These are phyloP conservation scores for Phytophthora sansomeana DNA, from an alignment of 352 stramenopile genomes.

Conservation along the genomic window DNA sequence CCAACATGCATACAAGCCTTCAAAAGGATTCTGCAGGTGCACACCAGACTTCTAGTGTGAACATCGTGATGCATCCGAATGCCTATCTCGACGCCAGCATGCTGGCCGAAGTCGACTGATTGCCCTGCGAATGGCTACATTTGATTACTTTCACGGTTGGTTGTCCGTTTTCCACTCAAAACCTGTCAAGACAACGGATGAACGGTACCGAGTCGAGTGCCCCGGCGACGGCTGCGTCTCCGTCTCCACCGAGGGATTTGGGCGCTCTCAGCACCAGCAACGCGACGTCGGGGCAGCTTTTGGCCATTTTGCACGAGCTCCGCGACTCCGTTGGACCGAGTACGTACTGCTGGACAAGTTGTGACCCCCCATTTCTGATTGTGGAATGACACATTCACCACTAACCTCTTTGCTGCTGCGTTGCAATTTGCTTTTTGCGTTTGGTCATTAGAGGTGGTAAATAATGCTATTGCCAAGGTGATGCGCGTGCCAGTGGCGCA, in stretches of 20 bases:
- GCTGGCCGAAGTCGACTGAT: slow-evolving; percentile 15
- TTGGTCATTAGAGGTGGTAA: slow-evolving; percentile 60
- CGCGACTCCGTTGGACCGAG: slow-evolving; percentile 67
- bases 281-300: slow-evolving; percentile 50
- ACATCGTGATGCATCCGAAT: slow-evolving; percentile 64
- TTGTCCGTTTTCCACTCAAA: slow-evolving; percentile 13
- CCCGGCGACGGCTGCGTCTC: slow-evolving; percentile 1
- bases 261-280: slow-evolving; percentile 38
- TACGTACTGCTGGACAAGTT: slow-evolving; percentile 33
- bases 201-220: slow-evolving; percentile 12
- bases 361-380: slow-evolving; percentile 9
- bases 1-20: background rate
- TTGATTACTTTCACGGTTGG: slow-evolving; percentile 12
- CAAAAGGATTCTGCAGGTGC: slow-evolving; percentile 6
- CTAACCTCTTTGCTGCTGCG: slow-evolving; percentile 14
- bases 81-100: slow-evolving; percentile 60
- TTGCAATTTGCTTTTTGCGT: slow-evolving; percentile 11
- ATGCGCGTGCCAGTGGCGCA: slow-evolving; percentile 38
- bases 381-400: slow-evolving; percentile 7
- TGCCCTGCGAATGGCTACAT: slow-evolving; percentile 31
- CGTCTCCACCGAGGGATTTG: slow-evolving; percentile 32
- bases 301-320: slow-evolving; percentile 77
- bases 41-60: background rate
- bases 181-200: slow-evolving; percentile 17
- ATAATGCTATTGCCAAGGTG: slow-evolving; percentile 77